These are phyloP conservation scores for Penicillium longicatenatum DNA, from an alignment of 495 filamentous ascomycete species.

Conservation along the genomic window DNA sequence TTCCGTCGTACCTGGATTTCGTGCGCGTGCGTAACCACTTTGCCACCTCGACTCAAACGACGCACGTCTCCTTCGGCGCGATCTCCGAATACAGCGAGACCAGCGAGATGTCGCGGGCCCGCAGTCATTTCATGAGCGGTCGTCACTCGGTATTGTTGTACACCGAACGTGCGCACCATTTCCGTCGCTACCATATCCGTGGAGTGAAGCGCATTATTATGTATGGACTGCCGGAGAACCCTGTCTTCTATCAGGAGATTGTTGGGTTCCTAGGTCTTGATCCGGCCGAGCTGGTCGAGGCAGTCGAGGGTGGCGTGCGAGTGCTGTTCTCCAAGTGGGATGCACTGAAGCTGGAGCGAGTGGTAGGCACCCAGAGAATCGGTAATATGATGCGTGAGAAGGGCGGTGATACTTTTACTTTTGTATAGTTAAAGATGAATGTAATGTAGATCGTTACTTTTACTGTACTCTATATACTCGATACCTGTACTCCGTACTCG, in stretches of 20 bases:
- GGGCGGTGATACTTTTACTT: constrained; percentile 83
- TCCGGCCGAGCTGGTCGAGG: constrained; percentile 37
- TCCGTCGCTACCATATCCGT: constrained; percentile 75
- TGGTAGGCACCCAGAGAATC: constrained; percentile 78
- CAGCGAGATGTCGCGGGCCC: constrained; percentile 74
- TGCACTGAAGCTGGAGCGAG: constrained; percentile 80
- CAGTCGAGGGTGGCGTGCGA: constrained; percentile 55
- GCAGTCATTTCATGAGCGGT: constrained; percentile 83
- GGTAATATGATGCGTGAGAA: constrained; percentile 68
- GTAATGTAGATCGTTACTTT: background rate
- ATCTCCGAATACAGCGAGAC: constrained; percentile 85
- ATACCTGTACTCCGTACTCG: too few relatives aligned
- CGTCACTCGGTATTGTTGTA: constrained; percentile 84
- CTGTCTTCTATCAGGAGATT: constrained; percentile 84
- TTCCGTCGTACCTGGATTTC: constrained; percentile 92
- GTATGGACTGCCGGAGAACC: constrained; percentile 89
- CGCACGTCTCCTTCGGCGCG: constrained; percentile 74
- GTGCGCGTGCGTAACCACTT: constrained; percentile 91
- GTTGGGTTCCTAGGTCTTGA: constrained; percentile 65
- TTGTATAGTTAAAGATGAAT: constrained; percentile 32
- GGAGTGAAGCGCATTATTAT: constrained; percentile 80
- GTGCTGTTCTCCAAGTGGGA: constrained; percentile 88
- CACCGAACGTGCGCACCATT: constrained; percentile 92
- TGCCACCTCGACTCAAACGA: constrained; percentile 66
- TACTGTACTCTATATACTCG: background rate